Evolutionary conservation across 2,329 filamentous ascomycete species (phyloP), one percentile per base, ranked within the genome.

Genomic region (Penicillium griseofulvum): DNA sequence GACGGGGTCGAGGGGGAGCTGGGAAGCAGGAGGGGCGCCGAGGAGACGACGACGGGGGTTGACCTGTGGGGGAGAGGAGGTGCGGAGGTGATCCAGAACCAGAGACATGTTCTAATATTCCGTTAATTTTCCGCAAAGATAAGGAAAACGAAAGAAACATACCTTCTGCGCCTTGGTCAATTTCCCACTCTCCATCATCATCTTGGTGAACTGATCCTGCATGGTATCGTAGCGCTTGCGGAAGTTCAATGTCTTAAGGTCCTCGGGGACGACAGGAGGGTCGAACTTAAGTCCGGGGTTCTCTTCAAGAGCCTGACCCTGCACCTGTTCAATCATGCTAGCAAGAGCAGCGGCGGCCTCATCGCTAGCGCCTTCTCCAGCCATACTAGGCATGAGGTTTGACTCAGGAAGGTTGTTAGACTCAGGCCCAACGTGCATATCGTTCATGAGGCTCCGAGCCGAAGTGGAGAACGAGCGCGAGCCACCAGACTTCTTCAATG

Each of bases 151-250:
- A 19, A 19, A 12, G 4, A 22, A 16, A 47, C 66, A 43, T 81
- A 96, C 91, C 78, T 87, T 86, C 74, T 99, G 91, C n/a, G 94
- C 94, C 72, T 84, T 83, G 69, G 88, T 88, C 71, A 96, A 84
- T 80, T 97, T 95, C 65, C 94, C 94, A 74, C 97, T 84, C 66
- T 81, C 81, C 93, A 97, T 99, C 60, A 99, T 76, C 64, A 96
- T 80, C 71, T 91, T 92, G 17, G 91, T 96, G 65, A 97, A 81
- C 78, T 97, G 94, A 62, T 88, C 80, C 45, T 97, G 80, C 8
- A 97, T 81, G 1, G 90, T 85, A 70, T 97, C 89, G 71, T 97
- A 96, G 67, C 94, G 85, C 70, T 90, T 81, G 74, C 91, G 89
- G 65, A 93, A 77, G 74, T 90, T 81, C 54, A 80, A 74, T 28